Evolutionary conservation across 192 early-diverging fungal species (phyloP), one percentile per base, ranked within the genome.

Genomic region (Coemansia sp.): DNA sequence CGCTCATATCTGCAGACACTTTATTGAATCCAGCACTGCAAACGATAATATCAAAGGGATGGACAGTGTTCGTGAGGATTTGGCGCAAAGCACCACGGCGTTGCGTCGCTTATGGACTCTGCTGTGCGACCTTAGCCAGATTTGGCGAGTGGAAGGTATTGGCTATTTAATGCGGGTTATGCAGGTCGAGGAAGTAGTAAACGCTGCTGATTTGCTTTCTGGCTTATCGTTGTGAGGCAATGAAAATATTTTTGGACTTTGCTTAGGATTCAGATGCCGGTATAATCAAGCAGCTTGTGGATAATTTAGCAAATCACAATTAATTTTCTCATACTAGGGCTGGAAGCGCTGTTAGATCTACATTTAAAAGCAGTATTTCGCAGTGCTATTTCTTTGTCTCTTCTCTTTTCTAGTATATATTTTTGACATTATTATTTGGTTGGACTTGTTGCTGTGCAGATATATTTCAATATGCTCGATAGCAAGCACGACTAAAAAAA

Each of bases 141-240:
- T 68, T 10, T 68, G 72, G 65, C 48, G 65, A 13, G 50, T 61
- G 2, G 47, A 57, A 10, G 61, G 65, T 12, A 54, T 75, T 45
- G 72, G 68, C 40, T 41, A 48, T 13, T 45, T 74, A 36, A 50
- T 75, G 38, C 65, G 65, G 8, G 53, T 42, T 5, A 75, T 75
- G 72, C 65, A 68, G 23, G 44, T 75, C 13, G 72, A 75, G 40
- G 72, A 75, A 13, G 58, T 75, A 36, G 58, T 57, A 2, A 75
- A 75, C 16, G 61, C 65, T 6, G 65, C 71, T 2, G 71, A 73
- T 37, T 33, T 74, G 49, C 53, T 74, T n/a, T 59, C 71, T 2
- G 60, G 49, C 0, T 5, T 73, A 45, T 51, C 45, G 4, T 30
- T 73, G 21, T 72, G 26, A 26, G 12, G n/a, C n/a, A n/a, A n/a